phyloP scores from a whole-genome alignment of 768 basidiomycete species.

The Tricholoma terreum region DNA sequence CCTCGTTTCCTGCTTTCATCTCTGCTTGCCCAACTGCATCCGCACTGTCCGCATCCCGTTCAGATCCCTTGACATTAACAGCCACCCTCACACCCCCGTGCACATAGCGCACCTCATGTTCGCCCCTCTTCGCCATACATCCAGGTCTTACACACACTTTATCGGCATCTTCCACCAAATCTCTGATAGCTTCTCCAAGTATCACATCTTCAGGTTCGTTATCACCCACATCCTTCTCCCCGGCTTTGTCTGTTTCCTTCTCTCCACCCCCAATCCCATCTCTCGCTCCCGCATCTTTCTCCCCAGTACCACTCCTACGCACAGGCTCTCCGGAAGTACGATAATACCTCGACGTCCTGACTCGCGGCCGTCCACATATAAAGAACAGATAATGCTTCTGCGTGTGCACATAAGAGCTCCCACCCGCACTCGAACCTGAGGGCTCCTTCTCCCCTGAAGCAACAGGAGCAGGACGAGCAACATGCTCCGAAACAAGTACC shows the following conservation, averaged over 20 bases:
- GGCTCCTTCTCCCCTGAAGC: neutral
- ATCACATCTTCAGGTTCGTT: slow-evolving; percentile 27
- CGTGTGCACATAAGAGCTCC: neutral
- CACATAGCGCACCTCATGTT: slow-evolving; percentile 46
- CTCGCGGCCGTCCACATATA: slow-evolving; percentile 45
- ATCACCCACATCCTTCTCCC: neutral
- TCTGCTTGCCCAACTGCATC: slow-evolving; percentile 18
- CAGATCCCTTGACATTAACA: slow-evolving; percentile 16
- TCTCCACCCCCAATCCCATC: too few relatives aligned
- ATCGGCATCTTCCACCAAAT: slow-evolving; percentile 28
- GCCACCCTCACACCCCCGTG: slow-evolving; percentile 35
- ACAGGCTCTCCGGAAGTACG: slow-evolving; percentile 26
- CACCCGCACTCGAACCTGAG: neutral
- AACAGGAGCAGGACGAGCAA: slow-evolving; percentile 14
- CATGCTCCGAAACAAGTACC: slow-evolving; percentile 45
- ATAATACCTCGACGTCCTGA: slow-evolving; percentile 52
- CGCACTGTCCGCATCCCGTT: slow-evolving; percentile 37
- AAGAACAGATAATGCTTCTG: slow-evolving; percentile 3
- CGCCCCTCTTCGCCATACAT: slow-evolving; percentile 31
- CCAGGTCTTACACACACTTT: slow-evolving; percentile 35
- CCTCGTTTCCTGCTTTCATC: slow-evolving; percentile 7
- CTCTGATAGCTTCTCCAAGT: slow-evolving; percentile 43
- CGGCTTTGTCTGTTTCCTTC: slow-evolving; percentile 20
- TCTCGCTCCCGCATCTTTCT: slow-evolving; percentile 27
- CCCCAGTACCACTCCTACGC: slow-evolving; percentile 42